phyloP scores from a whole-genome alignment of 257 asterid species.

The Fraxinus cuspidata region DNA sequence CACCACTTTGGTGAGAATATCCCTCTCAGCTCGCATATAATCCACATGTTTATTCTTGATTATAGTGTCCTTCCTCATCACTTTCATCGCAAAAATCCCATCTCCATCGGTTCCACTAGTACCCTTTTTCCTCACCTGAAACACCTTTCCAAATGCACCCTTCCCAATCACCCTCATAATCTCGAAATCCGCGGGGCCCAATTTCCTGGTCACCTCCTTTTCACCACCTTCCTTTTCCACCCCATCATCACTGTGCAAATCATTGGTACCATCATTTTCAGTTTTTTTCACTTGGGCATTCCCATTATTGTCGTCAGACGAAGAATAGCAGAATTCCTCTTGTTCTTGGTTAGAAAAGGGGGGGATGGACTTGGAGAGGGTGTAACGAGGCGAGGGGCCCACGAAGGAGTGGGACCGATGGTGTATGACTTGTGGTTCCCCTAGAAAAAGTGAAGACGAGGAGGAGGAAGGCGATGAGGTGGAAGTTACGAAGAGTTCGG shows the following conservation, averaged over 20 bases:
- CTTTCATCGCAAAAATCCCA: conserved; percentile 90
- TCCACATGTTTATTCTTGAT: conserved; percentile 92
- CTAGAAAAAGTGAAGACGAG: conserved; percentile 49
- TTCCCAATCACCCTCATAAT: conserved; percentile 84
- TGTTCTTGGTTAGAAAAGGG: conserved; percentile 31
- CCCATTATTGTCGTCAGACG: conserved; percentile 49
- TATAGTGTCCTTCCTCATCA: conserved; percentile 83
- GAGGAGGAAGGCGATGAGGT: conserved; percentile 53
- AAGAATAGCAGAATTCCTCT: conserved; percentile 50
- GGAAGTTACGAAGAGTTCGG: conserved; percentile 69
- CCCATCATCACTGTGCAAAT: conserved; percentile 22
- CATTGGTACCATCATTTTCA: neutral
- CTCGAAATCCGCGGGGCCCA: conserved; percentile 85
- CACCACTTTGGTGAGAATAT: conserved; percentile 86
- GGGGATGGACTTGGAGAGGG: conserved; percentile 66
- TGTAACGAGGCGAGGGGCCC: conserved; percentile 87
- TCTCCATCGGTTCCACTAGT: conserved; percentile 44
- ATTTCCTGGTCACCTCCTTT: conserved; percentile 29
- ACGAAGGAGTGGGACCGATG: conserved; percentile 85
- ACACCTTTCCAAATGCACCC: conserved; percentile 96
- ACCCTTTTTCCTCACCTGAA: conserved; percentile 77
- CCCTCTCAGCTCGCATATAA: conserved; percentile 91
- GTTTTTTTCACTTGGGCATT: conserved; percentile 5
- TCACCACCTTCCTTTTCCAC: conserved; percentile 23
- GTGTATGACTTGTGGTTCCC: conserved; percentile 73